A percentile compares a stretch with the other conserved stretches of the same genome.
phyloP scores from a whole-genome alignment of 805 yeast species.

The Saccharomycopsis babjevae region DNA sequence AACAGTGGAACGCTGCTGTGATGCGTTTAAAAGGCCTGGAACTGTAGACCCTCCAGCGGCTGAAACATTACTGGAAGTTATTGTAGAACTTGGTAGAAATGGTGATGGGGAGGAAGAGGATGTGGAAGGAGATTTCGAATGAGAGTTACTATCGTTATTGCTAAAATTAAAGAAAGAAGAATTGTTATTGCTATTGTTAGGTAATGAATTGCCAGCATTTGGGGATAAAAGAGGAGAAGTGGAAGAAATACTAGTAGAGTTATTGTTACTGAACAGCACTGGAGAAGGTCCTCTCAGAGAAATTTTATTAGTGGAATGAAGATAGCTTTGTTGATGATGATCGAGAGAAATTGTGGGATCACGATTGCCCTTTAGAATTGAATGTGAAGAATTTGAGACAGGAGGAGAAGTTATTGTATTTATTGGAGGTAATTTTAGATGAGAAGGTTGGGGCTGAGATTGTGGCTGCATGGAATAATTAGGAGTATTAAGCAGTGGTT shows the following conservation, averaged over 20 bases:
- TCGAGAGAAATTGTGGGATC: conserved; percentile 1
- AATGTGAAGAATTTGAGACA: conserved; percentile 14
- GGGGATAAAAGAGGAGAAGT: conserved; percentile 4
- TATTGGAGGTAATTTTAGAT: conserved; percentile 3
- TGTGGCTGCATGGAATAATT: not conserved
- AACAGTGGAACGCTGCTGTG: not conserved
- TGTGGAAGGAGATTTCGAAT: not conserved
- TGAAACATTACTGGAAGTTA: not conserved
- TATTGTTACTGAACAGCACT: not conserved
- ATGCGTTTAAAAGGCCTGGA: not conserved
- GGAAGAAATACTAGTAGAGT: not conserved
- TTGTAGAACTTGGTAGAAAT: not conserved
- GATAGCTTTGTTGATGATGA: conserved; percentile 9
- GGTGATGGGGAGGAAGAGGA: not conserved
- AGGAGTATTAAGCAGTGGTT: not conserved
- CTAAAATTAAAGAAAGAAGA: not conserved
- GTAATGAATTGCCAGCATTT: not conserved
- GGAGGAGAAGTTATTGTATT: conserved; percentile 5
- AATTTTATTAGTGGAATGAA: not conserved
- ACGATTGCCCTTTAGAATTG: conserved; percentile 1
- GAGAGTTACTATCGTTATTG: not conserved
- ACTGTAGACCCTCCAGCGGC: not conserved
- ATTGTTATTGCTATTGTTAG: not conserved
- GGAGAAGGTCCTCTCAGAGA: not conserved
- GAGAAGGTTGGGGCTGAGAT: conserved; percentile 13